A percentile compares a stretch with the other conserved stretches of the same genome.
Conservation (phyloP, 2,329 filamentous ascomycete species). For the Endoconidiophora polonica region DNA sequence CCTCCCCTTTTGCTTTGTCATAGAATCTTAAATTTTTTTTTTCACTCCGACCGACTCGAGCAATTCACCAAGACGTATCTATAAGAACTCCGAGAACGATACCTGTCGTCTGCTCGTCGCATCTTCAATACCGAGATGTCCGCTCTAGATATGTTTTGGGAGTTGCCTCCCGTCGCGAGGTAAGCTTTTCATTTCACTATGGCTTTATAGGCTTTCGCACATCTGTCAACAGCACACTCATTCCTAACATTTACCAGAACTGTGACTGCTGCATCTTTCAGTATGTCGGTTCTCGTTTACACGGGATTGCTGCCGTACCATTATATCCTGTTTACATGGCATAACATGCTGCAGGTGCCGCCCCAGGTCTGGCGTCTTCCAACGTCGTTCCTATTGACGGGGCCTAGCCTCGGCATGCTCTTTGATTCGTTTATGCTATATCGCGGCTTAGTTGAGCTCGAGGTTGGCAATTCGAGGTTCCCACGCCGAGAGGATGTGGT, state of each 20-base stretch:
- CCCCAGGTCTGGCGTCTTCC: constrained; percentile 28
- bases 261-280: constrained; percentile 43
- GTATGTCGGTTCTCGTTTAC: constrained; percentile 43
- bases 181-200: constrained; percentile 17
- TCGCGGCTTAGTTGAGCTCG: constrained; percentile 59
- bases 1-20: constrained; percentile 12
- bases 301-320: constrained; percentile 33
- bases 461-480: constrained; percentile 56
- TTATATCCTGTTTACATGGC: constrained; percentile 35
- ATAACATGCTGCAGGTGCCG: constrained; percentile 33
- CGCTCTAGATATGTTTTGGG: constrained; percentile 22
- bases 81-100: background rate
- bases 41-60: constrained; percentile 11
- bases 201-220: no score
- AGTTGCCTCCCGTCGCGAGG: constrained; percentile 26
- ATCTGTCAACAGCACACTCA: background rate
- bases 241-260: constrained; percentile 32
- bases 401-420: constrained; percentile 32
- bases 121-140: constrained; percentile 13
- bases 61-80: constrained; percentile 3
- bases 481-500: constrained; percentile 60
- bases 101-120: constrained; percentile 6
- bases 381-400: constrained; percentile 27
- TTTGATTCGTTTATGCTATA: constrained; percentile 65
- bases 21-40: constrained; percentile 12